These are phyloP conservation scores for Trichophyton rubrum DNA, from an alignment of 2,329 filamentous ascomycete species.

Conservation along the genomic window DNA sequence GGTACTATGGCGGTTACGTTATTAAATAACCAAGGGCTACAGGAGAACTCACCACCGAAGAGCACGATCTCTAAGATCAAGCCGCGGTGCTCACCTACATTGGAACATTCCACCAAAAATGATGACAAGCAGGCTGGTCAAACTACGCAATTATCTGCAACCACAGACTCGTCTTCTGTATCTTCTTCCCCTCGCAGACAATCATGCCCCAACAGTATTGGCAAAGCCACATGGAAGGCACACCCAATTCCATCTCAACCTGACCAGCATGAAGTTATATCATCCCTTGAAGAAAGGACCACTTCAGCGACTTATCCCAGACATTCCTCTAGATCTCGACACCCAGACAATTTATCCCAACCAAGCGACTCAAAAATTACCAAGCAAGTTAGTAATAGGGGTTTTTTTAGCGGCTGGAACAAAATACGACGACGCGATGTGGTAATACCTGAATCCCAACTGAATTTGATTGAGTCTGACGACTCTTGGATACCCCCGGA, in stretches of 20 bases:
- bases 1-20: not conserved
- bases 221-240: not conserved
- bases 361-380: not conserved
- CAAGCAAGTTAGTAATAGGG: not conserved
- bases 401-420: slow-evolving; percentile 17
- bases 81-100: not conserved
- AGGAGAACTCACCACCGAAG: not conserved
- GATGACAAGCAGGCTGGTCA: not conserved
- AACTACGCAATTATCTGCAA: not conserved
- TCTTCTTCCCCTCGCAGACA: not conserved
- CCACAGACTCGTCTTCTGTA: not conserved
- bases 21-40: not conserved
- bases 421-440: slow-evolving; percentile 33
- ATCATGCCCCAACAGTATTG: not conserved
- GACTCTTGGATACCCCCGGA: slow-evolving; percentile 31
- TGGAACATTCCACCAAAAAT: not conserved
- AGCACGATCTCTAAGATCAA: not conserved
- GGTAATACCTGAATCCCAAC: slow-evolving; percentile 39
- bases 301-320: not conserved
- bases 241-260: not conserved
- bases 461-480: slow-evolving; percentile 34
- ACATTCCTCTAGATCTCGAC: not conserved
- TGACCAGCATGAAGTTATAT: not conserved
- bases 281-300: not conserved
- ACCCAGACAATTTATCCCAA: not conserved